Evolutionary conservation across 495 filamentous ascomycete genomes (phyloP), one percentile per base, ranked within the genome.

Genomic region (Amorphotheca resinae): DNA sequence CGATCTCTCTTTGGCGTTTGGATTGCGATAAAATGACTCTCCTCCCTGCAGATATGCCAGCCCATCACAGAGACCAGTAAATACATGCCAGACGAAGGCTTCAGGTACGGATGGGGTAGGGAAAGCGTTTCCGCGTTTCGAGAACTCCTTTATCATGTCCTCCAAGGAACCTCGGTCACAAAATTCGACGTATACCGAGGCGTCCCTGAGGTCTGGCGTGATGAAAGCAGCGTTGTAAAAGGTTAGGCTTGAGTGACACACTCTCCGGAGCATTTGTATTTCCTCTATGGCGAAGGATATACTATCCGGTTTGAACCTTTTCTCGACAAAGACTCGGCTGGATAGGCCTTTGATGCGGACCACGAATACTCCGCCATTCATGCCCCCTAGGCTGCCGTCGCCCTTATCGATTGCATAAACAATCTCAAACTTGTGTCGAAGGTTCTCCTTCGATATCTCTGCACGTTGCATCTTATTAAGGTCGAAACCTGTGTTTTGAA

Each of bases 1-100:
- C 2, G 35, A 28, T 15, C 25, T 21, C 22, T 7, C 14, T 12
- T 16, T 16, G 3, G 34, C 22, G 16, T 22, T 34, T 22, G 14
- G 23, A 16, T 37, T 37, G 6, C n/a, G 16, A n/a, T 12, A 28
- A 16, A 37, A 20, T 16, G 34, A 18, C 9, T 8, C 34, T 5
- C 59, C 59, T 5, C 42, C 44, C 31, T 51, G 41, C 0, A 60
- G 49, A 32, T 56, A 61, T 0, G 49, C 50, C 1, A 62, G 38
- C 3, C 49, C 59, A 33, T 61, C 58, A 5, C 34, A 41, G 4
- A 62, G 51, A 7, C 50, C 45, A 16, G 23, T 22, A 46, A 61
- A 61, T 6, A 33, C 47, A 16, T 61, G 51, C 59, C 59, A 62
- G 6, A 62, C 22, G 37, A 62, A 62, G 1, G 14, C 15, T 38